These are phyloP conservation scores for Nannochloris sp. DNA, from an alignment of 139 green algal species.

Conservation along the genomic window DNA sequence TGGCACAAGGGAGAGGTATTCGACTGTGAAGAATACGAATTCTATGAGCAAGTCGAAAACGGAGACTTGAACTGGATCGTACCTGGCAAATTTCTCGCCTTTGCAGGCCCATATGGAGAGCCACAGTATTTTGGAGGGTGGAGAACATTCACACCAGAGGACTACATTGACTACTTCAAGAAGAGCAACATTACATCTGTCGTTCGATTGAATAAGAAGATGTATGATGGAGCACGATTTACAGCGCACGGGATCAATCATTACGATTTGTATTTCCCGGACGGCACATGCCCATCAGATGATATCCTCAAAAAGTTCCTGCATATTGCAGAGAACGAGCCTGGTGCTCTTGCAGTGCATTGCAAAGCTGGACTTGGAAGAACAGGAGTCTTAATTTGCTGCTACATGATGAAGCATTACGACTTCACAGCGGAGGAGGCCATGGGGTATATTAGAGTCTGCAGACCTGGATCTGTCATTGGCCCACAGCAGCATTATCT, in stretches of 20 bases:
- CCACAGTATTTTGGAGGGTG: constrained; percentile 66
- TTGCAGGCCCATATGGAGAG: constrained; percentile 58
- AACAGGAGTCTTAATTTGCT: constrained; percentile 82
- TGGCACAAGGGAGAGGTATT: constrained; percentile 48
- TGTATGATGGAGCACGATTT: constrained; percentile 78
- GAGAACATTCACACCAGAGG: constrained; percentile 65
- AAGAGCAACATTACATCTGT: constrained; percentile 53
- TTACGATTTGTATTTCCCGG: constrained; percentile 91
- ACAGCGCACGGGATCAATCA: constrained; percentile 63
- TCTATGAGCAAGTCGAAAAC: constrained; percentile 90
- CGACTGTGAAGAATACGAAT: constrained; percentile 79
- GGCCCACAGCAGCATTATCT: constrained; percentile 89
- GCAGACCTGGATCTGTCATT: constrained; percentile 81
- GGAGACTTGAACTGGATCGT: constrained; percentile 89
- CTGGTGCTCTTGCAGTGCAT: constrained; percentile 70
- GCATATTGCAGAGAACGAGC: constrained; percentile 57
- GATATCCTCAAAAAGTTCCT: constrained; percentile 70
- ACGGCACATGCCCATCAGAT: constrained; percentile 73
- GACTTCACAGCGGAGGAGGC: constrained; percentile 74
- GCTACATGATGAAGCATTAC: constrained; percentile 91
- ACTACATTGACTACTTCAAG: constrained; percentile 78
- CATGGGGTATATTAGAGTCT: constrained; percentile 88
- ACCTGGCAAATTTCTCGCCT: constrained; percentile 83
- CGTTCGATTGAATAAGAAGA: constrained; percentile 83
- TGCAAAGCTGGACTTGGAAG: constrained; percentile 93